Percentiles rank a stretch among this genome's conserved stretches.
Conservation (phyloP, 23 red algal genomes). For the Gracilaria gracilis region DNA sequence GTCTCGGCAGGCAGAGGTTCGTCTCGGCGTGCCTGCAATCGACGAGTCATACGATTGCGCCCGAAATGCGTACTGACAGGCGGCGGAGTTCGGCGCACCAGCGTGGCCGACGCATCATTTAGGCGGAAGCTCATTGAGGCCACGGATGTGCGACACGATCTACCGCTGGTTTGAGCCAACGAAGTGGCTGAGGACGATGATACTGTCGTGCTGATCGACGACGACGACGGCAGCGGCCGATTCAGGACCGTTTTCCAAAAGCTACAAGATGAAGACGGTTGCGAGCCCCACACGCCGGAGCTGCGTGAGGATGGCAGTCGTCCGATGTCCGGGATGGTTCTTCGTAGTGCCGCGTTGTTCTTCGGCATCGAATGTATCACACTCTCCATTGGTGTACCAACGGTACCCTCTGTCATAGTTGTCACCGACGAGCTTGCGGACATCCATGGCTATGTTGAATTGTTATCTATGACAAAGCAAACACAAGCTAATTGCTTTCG, state of each 20-base stretch:
- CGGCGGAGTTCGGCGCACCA: background rate
- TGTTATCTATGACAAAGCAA: too few relatives aligned
- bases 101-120: background rate
- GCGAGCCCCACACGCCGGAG: background rate
- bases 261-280: background rate
- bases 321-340: slow-evolving; percentile 11
- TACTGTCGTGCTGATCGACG: background rate
- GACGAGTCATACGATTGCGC: background rate
- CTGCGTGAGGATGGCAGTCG: background rate
- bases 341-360: background rate
- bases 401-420: background rate
- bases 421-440: background rate
- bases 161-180: background rate
- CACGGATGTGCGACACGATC: too few relatives aligned
- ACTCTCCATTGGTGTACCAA: slow-evolving; percentile 16
- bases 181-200: background rate
- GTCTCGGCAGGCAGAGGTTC: too few relatives aligned
- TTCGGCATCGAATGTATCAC: slow-evolving; percentile 8
- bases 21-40: background rate
- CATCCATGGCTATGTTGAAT: background rate
- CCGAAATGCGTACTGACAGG: background rate
- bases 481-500: too few relatives aligned
- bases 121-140: slow-evolving; percentile 20
- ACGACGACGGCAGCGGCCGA: slow-evolving; percentile 7
- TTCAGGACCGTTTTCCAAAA: slow-evolving; percentile 18